Evolutionary conservation across 108 stramenopile genomes (phyloP), one percentile per base, ranked within the genome.

Genomic region (Cyclotella cryptica): DNA sequence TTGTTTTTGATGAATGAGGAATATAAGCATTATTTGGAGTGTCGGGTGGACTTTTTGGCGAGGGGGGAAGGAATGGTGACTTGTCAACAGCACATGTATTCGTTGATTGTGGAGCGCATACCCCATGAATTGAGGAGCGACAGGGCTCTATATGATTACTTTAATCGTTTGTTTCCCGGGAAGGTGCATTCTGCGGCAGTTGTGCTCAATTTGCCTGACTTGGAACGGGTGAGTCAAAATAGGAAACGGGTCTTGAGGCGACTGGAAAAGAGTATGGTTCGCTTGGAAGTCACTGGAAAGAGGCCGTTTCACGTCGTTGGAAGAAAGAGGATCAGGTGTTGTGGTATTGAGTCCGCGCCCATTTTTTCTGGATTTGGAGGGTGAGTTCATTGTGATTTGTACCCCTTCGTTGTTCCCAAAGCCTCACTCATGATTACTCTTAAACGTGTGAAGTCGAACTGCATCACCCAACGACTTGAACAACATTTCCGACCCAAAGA

Each of bases 51-150:
- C 39, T 91, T 83, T 53, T 64, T 97, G 22, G 90, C 92, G 17
- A 69, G 88, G 53, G 94, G 92, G 18, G 82, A 77, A 21, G 81
- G 71, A 13, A 81, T 83, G 55, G 90, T 89, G 7, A 68, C 84
- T 69, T 79, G 89, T 8, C 91, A 86, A 53, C 88, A 89, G 72
- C 90, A 96, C 52, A 87, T 88, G 62, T 96, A 93, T 63, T 88
- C 91, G 14, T 59, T 97, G n/a, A 88, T 90, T 72, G 80, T 97
- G 35, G 97, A 97, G 76, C 80, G 90, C 54, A 90, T 97, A 44
- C 97, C 97, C 6, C 71, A 86, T 62, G 91, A 93, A 66, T 79
- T 96, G 9, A 87, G 92, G 67, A 89, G 89, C 69, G 93, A 95
- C 54, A 75, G 81, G 46, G 93, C 92, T 0, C 72, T 97, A 39